Base-by-base conservation (phyloP, 768 basidiomycete genomes). In the Ramaria sp. region DNA sequence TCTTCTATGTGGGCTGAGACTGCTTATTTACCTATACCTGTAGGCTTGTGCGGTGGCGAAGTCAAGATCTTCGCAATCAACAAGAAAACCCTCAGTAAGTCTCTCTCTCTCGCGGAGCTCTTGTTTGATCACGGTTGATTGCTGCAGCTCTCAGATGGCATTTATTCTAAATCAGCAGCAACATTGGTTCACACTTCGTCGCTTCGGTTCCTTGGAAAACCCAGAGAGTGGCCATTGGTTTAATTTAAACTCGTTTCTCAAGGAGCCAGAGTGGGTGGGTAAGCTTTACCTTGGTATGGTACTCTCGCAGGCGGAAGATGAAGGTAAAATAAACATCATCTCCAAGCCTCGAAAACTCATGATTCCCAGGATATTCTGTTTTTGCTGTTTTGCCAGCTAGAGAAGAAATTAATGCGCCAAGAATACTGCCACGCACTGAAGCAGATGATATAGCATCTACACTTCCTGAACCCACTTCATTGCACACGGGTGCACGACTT, bases 161-260 rank as follows among this genome's bases (percentile, higher is more conserved):
- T 96, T 93, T 64, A 83, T 96, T 55, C 76, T 96, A 32, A 90
- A 96, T 64, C 76, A 85, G 43, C 73, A 84, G 45, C 82, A 88
- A 51, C 93, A 95, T 62, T 96, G 93, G 93, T 88, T 88, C 63
- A 85, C 90, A 8, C 72, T 91, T 30, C 81, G 89, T 43, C 79
- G 86, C 18, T 94, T 94, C 63, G 89, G 88, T 18, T 64, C 62
- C 50, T 71, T 76, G 15, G 68, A 67, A 16, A 77, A 79, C 62
- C 65, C 67, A 15, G 78, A 73, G 30, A 69, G 73, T 50, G 82
- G 79, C 12, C 82, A 88, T 65, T 93, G 90, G 90, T 92, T 88
- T 69, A 91, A 94, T 65, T 73, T 95, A 9, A 86, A 94, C 63
- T 93, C 91, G 8, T 83, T 77, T 59, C 70, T 83, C 13, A 58